Base-by-base conservation (phyloP, 805 yeast genomes). In the Saturnispora zaruensis region DNA sequence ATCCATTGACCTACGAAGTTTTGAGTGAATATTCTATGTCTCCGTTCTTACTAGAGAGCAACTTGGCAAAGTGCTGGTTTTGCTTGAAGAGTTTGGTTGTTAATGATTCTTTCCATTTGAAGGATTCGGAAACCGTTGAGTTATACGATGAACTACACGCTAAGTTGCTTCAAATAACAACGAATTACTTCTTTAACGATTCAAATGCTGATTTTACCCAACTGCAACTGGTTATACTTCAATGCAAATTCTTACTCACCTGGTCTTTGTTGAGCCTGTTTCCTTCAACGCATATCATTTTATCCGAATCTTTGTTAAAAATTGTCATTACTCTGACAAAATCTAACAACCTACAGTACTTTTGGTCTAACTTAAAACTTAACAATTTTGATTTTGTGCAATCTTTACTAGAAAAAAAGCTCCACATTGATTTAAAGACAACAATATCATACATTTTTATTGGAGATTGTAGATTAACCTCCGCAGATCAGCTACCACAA, bases 11-110 rank as follows among this genome's bases (percentile, higher is more conserved):
- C 7, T 46, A 45, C 14, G 50, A 55, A 3, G 33, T 52, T 2
- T 57, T 63, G 24, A 53, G 57, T 41, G 43, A 59, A 3, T 57
- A 60, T 16, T 48, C 57, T 2, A 61, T 59, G 24, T 51, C 53
- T 5, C 50, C 57, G 1, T 54, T 57, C 21, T 44, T 53, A 9
- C 21, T 65, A 2, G 66, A 66, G 34, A 59, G 58, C 26, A 50
- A 56, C 13, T 55, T 64, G 2, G 53, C 57, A 18, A 56, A 66
- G 45, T 48, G 59, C 2, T 66, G 69, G 69, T 62, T 66, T 48
- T 66, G 69, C 41, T 44, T 66, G 44, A 64, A 64, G 36, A 64
- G 65, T 43, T 54, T 59, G 3, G 62, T 59, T 1, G 52, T 62
- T 11, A 66, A 66, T 49, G 45, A 55, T 2, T 50, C 55, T 8